Evolutionary conservation across 495 filamentous ascomycete genomes (phyloP).

Genomic region (Apiosordaria backusii): DNA sequence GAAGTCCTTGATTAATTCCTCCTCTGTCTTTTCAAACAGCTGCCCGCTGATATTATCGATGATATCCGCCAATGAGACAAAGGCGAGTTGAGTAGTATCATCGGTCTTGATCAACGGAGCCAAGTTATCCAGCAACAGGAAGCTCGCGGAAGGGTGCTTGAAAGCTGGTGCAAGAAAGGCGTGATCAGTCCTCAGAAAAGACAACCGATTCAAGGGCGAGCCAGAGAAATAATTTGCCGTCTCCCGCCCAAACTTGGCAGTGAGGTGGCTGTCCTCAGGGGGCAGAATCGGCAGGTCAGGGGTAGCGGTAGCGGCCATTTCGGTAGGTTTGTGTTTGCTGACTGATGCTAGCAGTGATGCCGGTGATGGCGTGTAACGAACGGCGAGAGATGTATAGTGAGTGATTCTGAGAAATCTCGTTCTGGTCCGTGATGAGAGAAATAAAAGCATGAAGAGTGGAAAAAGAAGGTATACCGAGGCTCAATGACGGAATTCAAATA

Average conservation of each 20-base stretch:
- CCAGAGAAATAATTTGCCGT: conserved; percentile 94
- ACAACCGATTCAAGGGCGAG: conserved; percentile 59
- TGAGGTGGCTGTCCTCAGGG: conserved; percentile 77
- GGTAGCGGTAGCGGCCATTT: conserved; percentile 22
- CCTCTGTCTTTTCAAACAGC: conserved; percentile 68
- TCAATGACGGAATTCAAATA: background rate
- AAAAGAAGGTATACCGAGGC: background rate
- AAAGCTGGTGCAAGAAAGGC: conserved; percentile 74
- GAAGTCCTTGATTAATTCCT: conserved; percentile 65
- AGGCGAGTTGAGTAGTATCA: conserved; percentile 53
- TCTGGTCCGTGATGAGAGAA: background rate
- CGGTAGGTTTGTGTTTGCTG: background rate
- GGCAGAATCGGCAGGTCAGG: conserved; percentile 46
- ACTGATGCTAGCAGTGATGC: background rate
- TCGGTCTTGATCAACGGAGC: conserved; percentile 64
- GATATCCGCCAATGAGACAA: conserved; percentile 60
- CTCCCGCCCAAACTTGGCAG: conserved; percentile 84
- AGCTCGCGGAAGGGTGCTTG: conserved; percentile 63
- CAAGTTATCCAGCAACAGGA: conserved; percentile 76
- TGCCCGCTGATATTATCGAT: conserved; percentile 64
- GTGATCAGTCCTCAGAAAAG: conserved; percentile 79
- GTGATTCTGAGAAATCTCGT: background rate
- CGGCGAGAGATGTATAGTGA: background rate
- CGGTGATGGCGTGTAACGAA: background rate
- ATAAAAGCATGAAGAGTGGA: background rate